Evolutionary conservation across 495 filamentous ascomycete species (phyloP), one percentile per base, ranked within the genome.

Genomic region (Podospora comata): DNA sequence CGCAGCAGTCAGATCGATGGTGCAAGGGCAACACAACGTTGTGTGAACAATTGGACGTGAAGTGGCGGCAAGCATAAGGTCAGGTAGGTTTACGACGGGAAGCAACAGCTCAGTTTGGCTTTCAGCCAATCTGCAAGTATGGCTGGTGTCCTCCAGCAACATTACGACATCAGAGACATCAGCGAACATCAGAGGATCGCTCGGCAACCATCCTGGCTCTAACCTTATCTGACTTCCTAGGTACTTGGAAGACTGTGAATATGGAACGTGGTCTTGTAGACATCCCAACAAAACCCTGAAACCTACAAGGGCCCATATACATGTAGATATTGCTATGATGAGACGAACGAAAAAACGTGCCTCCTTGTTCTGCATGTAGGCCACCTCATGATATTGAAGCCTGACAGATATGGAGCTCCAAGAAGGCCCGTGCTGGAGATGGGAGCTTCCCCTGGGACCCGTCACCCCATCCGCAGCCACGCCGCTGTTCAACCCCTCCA

Each of bases 361-460:
- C 32, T 62, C 60, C n/a, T 6, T 28, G 23, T 32, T 30, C 61
- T 63, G 18, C 19, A 15, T 23, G 2, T 19, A 32, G 64, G 53
- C 53, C 44, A 32, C 64, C 20, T 65, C 48, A 65, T 65, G 64
- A 26, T 11, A 23, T 53, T 65, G 64, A 65, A 57, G 64, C 64
- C 64, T 65, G 54, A 13, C 9, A 39, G 16, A n/a, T n/a, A 65
- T 56, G 62, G 62, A 65, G 62, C 44, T 55, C 18, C 39, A 65
- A 27, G 23, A 7, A 23, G 61, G 59, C 20, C 28, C 28, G 34
- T 28, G 61, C 30, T 63, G 61, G 30, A 32, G 30, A 32, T 32
- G 30, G n/a, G 32, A 63, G 61, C 61, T 63, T 30, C 61, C 32
- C 61, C 60, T 62, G 27, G n/a, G 15, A n/a, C 62, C 23, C 62